Evolutionary conservation across 441 rosid genomes (phyloP).

Genomic region (Populus hybrid): DNA sequence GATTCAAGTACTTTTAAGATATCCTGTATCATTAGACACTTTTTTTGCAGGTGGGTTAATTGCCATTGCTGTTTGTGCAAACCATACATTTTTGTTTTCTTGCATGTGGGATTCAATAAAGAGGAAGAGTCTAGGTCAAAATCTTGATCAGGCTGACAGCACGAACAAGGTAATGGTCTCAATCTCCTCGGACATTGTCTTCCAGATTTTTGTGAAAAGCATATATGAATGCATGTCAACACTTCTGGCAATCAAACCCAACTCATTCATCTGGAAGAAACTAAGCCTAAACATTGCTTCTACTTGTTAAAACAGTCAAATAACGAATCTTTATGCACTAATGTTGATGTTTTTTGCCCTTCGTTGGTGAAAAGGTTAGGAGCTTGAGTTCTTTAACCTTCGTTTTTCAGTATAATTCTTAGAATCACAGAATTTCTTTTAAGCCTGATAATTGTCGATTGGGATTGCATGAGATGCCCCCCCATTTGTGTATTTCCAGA

Average conservation of each 20-base stretch:
- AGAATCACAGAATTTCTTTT: not conserved
- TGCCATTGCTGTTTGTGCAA: slow-evolving; percentile 2
- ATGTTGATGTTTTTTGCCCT: not conserved
- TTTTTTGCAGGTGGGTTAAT: slow-evolving; percentile 2
- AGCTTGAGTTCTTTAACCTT: not conserved
- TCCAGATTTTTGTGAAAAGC: not conserved
- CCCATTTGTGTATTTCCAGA: not conserved
- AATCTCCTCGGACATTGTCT: not conserved
- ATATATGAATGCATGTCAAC: not conserved
- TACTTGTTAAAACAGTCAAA: too few species aligned
- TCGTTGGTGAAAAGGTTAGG: not conserved
- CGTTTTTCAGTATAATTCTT: not conserved
- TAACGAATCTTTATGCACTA: too few species aligned
- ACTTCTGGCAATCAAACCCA: too few species aligned
- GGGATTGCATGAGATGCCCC: not conserved
- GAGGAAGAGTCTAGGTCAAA: not conserved
- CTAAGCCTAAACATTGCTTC: too few species aligned
- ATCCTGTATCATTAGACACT: not conserved
- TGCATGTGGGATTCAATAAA: not conserved
- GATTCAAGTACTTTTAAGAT: slow-evolving; percentile 1
- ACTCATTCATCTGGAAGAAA: too few species aligned
- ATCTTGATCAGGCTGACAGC: not conserved
- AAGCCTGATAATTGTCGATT: not conserved
- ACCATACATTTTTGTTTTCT: not conserved
- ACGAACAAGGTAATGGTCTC: not conserved